Conservation (phyloP, 495 filamentous ascomycete genomes). For the Acidiella bohemica region DNA sequence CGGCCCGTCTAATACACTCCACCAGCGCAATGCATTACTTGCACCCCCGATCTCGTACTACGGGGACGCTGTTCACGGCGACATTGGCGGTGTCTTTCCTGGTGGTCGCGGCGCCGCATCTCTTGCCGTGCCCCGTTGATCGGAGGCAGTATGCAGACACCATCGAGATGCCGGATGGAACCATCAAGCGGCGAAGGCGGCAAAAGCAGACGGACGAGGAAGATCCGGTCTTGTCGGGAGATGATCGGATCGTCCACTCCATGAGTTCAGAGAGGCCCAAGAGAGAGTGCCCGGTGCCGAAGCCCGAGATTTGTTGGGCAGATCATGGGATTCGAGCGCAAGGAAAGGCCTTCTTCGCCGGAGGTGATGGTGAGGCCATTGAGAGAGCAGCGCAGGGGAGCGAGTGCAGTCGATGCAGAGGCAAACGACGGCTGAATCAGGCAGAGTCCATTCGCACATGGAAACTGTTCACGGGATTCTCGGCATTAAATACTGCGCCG, state of each 20-base stretch:
- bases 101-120: slow-evolving; percentile 78
- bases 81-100: slow-evolving; percentile 84
- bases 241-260: slow-evolving; percentile 7
- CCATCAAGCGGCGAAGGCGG: slow-evolving; percentile 30
- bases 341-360: slow-evolving; percentile 4
- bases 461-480: too few relatives aligned
- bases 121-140: slow-evolving; percentile 77
- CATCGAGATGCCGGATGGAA: slow-evolving; percentile 50
- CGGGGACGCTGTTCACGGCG: slow-evolving; percentile 83
- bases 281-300: slow-evolving; percentile 67
- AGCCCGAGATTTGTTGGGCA: slow-evolving; percentile 62
- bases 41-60: slow-evolving; percentile 82
- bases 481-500: too few relatives aligned
- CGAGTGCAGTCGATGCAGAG: too few relatives aligned
- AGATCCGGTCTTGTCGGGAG: slow-evolving; percentile 10
- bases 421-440: too few relatives aligned
- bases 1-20: too few relatives aligned
- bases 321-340: slow-evolving; percentile 51
- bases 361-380: slow-evolving; percentile 15
- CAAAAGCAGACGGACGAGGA: slow-evolving; percentile 24
- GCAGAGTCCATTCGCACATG: too few relatives aligned
- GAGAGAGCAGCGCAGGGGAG: too few relatives aligned
- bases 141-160: slow-evolving; percentile 49
- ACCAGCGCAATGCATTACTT: slow-evolving; percentile 49
- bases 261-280: slow-evolving; percentile 8